These are phyloP conservation scores for Amoeboradix gromovi DNA, from an alignment of 371 early-diverging fungal genomes.

Conservation along the genomic window DNA sequence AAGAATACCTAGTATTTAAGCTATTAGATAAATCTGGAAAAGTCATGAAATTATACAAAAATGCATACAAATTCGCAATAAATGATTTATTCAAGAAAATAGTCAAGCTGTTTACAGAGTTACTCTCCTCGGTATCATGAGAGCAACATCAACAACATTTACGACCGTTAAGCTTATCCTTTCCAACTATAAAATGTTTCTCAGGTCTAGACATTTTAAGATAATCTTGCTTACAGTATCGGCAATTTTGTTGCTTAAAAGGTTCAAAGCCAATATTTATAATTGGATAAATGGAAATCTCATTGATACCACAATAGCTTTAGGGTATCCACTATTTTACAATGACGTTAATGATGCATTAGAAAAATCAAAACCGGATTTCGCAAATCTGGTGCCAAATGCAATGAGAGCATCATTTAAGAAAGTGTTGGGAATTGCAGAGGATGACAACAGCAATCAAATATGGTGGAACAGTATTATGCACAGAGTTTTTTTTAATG, in stretches of 20 bases:
- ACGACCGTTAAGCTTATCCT: no score
- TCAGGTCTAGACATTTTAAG: not conserved
- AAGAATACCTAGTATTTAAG: no score
- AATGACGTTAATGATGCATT: not conserved
- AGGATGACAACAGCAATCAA: not conserved
- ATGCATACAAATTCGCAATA: no score
- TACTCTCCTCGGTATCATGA: no score
- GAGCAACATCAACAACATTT: no score
- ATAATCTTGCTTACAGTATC: not conserved
- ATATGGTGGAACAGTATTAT: not conserved
- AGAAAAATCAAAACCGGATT: not conserved
- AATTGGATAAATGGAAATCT: not conserved
- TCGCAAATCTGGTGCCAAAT: not conserved
- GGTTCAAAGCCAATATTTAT: not conserved
- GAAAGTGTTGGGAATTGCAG: not conserved
- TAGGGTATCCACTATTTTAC: not conserved
- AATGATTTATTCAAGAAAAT: no score
- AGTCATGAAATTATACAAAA: no score
- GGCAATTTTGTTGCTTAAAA: not conserved
- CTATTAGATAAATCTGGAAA: no score
- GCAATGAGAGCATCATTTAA: not conserved
- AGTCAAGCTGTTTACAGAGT: no score
- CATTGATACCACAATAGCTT: not conserved
- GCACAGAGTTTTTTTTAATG: not conserved
- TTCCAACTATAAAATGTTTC: not conserved